phyloP scores from a whole-genome alignment of 2,329 filamentous ascomycete species.

The Davidsoniella australis region DNA sequence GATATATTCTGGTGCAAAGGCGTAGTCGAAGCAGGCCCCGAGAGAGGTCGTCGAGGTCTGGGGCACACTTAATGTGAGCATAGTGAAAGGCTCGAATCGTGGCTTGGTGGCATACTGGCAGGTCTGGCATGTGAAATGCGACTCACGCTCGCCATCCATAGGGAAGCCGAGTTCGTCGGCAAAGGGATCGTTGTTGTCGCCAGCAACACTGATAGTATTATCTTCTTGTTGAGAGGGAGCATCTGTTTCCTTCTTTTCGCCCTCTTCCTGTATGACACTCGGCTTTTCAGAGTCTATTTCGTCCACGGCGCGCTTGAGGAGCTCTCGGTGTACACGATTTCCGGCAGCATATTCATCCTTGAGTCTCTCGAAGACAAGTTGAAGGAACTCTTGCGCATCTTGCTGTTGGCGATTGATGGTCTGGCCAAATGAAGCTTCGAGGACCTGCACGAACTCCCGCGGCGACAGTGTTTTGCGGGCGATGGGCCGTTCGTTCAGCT shows the following conservation, averaged over 20 bases:
- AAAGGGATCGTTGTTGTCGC: conserved; percentile 1
- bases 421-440: conserved; percentile 77
- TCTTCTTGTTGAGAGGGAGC: not conserved
- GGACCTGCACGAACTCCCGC: conserved; percentile 60
- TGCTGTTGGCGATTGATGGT: conserved; percentile 89
- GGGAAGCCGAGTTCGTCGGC: conserved; percentile 59
- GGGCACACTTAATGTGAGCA: conserved; percentile 79
- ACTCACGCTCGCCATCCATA: conserved; percentile 79
- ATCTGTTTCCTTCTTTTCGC: conserved; percentile 14
- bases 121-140: conserved; percentile 83
- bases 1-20: conserved; percentile 89
- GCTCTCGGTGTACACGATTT: conserved; percentile 35
- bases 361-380: conserved; percentile 79
- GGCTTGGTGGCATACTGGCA: conserved; percentile 83
- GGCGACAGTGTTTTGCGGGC: conserved; percentile 88
- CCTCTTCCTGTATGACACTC: conserved; percentile 11
- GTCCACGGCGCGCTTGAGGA: conserved; percentile 1
- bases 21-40: conserved; percentile 76
- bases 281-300: conserved; percentile 5
- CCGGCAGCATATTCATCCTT: conserved; percentile 91
- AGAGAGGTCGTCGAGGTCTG: conserved; percentile 66
- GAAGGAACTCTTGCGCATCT: conserved; percentile 92
- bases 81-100: conserved; percentile 72
- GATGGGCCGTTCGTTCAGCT: conserved; percentile 81
- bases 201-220: not conserved